Conservation (phyloP, 768 basidiomycete genomes). For the Lentinula lateritia region DNA sequence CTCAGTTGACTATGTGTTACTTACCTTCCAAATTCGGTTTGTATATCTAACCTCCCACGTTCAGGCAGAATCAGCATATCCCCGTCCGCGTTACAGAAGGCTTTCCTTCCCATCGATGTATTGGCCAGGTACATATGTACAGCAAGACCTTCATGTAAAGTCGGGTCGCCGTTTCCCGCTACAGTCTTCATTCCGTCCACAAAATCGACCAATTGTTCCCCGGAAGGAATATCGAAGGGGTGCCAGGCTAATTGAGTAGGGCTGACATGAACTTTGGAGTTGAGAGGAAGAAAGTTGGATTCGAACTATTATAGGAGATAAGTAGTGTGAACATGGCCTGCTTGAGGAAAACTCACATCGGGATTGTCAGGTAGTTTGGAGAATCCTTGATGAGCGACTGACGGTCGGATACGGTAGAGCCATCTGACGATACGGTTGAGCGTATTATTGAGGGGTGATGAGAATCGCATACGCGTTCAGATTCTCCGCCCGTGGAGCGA, state of each 20-base stretch:
- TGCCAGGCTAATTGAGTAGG: slow-evolving; percentile 66
- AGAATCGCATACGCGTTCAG: slow-evolving; percentile 36
- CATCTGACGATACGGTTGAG: slow-evolving; percentile 30
- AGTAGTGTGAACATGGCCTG: too few relatives aligned
- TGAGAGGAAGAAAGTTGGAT: slow-evolving; percentile 53
- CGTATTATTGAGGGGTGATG: not conserved
- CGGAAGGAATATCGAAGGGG: slow-evolving; percentile 50
- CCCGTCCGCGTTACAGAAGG: slow-evolving; percentile 60
- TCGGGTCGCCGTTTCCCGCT: slow-evolving; percentile 59
- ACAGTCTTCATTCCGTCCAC: slow-evolving; percentile 58
- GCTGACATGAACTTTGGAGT: slow-evolving; percentile 55
- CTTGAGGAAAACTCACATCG: slow-evolving; percentile 34
- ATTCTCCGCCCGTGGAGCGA: slow-evolving; percentile 51
- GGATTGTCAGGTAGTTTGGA: slow-evolving; percentile 48
- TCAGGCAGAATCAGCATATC: slow-evolving; percentile 66
- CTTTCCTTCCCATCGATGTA: slow-evolving; percentile 52
- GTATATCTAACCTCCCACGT: slow-evolving; percentile 59
- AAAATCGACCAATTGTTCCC: slow-evolving; percentile 41
- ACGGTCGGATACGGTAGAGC: slow-evolving; percentile 64
- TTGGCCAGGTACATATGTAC: slow-evolving; percentile 60
- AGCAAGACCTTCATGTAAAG: slow-evolving; percentile 57
- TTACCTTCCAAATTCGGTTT: slow-evolving; percentile 64
- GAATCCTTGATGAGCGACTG: slow-evolving; percentile 64
- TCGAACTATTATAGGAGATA: slow-evolving; percentile 37
- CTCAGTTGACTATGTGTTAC: slow-evolving; percentile 13